Evolutionary conservation across 352 stramenopile genomes (phyloP).

Genomic region (Elongisporangium anandrum): DNA sequence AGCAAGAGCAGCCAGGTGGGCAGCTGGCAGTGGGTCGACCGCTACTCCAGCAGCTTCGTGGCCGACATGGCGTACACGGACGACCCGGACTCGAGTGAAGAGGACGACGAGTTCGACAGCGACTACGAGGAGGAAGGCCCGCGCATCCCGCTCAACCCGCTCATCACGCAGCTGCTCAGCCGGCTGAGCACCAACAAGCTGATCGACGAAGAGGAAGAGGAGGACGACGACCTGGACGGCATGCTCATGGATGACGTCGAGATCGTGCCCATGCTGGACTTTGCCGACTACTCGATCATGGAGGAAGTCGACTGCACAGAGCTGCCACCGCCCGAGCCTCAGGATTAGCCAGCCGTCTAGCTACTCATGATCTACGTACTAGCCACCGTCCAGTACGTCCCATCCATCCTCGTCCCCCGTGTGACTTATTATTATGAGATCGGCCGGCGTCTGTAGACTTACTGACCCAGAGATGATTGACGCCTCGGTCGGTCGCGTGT

Average conservation of each 20-base stretch:
- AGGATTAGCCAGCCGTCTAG: neutral
- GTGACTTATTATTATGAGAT: conserved; percentile 1
- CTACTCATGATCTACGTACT: neutral
- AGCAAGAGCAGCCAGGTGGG: conserved; percentile 20
- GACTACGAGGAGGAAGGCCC: conserved; percentile 28
- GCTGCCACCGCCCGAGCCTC: neutral
- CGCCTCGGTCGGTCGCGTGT: too few relatives aligned
- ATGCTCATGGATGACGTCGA: conserved; percentile 17
- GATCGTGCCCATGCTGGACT: conserved; percentile 54
- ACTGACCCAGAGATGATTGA: neutral
- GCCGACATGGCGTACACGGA: conserved; percentile 20
- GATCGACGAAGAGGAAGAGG: conserved; percentile 51
- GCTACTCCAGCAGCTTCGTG: conserved; percentile 17
- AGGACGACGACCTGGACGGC: conserved; percentile 22
- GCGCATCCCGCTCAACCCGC: conserved; percentile 37
- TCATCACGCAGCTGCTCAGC: conserved; percentile 35
- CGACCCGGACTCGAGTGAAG: conserved; percentile 21
- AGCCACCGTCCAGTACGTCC: neutral
- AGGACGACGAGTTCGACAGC: conserved; percentile 22
- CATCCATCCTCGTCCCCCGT: neutral
- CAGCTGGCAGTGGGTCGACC: conserved; percentile 28
- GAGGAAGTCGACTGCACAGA: conserved; percentile 34
- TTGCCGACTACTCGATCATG: conserved; percentile 25
- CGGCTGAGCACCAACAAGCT: conserved; percentile 53
- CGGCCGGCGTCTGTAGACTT: neutral